Evolutionary conservation across 129 eudicot species (phyloP), one percentile per base, ranked within the genome.

Genomic region (Heracleum sosnowskyi): DNA sequence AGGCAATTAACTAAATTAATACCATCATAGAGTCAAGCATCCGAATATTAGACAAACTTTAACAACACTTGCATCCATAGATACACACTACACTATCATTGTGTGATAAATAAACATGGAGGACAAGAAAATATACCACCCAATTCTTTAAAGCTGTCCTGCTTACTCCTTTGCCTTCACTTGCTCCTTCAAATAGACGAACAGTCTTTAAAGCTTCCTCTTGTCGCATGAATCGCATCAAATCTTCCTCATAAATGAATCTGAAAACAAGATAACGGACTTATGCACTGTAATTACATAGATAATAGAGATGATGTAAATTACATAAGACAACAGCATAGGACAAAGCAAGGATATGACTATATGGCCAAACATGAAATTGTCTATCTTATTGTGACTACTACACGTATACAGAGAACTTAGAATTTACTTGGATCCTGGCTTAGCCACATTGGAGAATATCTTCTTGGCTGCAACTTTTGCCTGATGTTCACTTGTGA

Each of bases 381-480:
- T 57, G 13, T 24, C 22, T 15, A 2, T 28, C 22, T 15, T 28
- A 1, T 15, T 66, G 40, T 7, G 16, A 66, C 36, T 64, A 39
- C 15, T 33, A 15, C 24, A 69, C 42, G 36, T 2, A 4, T 10
- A 69, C 45, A 69, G 11, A 53, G 42, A 73, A 74, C 20, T 7
- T 2, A 74, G 10, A 71, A 78, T 88, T 85, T 86, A 93, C 98
- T 86, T 93, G 40, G 96, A 86, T 37, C 93, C 98, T 53, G 79
- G 89, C 80, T 87, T 89, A 41, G 98, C 97, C n/a, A 92, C 97
- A 82, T 92, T 92, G 74, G 26, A 8, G 46, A 90, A 92, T 69
- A 92, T 92, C 79, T 79, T 90, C 88, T 90, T 92, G 74, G 97
- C 97, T 42, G 97, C 97, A 82, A 82, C 76, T 81, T 90, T 92